These are phyloP conservation scores for Didymella segeticola DNA, from an alignment of 2,329 filamentous ascomycete species.

Conservation along the genomic window DNA sequence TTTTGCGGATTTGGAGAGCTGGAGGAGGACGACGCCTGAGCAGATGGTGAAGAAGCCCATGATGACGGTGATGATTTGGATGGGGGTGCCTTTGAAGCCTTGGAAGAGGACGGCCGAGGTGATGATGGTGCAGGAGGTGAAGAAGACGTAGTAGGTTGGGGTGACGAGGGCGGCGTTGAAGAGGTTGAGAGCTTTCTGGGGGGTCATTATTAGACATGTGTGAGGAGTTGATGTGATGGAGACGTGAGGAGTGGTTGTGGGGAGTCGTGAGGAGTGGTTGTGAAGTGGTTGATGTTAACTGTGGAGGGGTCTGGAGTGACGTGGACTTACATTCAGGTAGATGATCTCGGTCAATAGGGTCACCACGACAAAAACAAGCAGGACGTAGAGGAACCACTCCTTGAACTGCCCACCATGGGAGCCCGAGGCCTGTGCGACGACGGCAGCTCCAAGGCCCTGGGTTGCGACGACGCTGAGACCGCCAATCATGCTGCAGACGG, in stretches of 20 bases:
- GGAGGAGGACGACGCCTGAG: conserved; percentile 86
- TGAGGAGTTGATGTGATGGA: not conserved
- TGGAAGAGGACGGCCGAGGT: conserved; percentile 91
- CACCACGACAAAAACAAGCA: conserved; percentile 87
- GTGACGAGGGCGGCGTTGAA: conserved; percentile 98
- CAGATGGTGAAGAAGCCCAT: conserved; percentile 95
- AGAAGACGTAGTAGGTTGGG: conserved; percentile 98
- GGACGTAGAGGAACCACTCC: conserved; percentile 94
- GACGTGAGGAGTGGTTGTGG: too few species aligned
- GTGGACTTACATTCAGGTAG: conserved; percentile 82
- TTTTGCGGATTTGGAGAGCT: conserved; percentile 97
- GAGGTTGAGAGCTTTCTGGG: conserved; percentile 94
- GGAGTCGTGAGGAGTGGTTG: too few species aligned
- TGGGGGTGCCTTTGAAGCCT: conserved; percentile 86
- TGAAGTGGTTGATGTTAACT: too few species aligned
- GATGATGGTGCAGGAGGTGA: conserved; percentile 93
- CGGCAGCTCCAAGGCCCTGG: conserved; percentile 88
- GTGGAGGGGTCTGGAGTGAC: too few species aligned
- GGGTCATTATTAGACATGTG: conserved; percentile 44
- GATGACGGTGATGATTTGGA: conserved; percentile 85
- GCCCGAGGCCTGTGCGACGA: conserved; percentile 84
- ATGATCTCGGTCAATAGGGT: conserved; percentile 94
- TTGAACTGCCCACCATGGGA: conserved; percentile 80
- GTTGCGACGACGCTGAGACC: conserved; percentile 94
- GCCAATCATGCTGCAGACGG: conserved; percentile 93